Base-by-base conservation (phyloP, 192 early-diverging fungal genomes). In the Thamnidium elegans region DNA sequence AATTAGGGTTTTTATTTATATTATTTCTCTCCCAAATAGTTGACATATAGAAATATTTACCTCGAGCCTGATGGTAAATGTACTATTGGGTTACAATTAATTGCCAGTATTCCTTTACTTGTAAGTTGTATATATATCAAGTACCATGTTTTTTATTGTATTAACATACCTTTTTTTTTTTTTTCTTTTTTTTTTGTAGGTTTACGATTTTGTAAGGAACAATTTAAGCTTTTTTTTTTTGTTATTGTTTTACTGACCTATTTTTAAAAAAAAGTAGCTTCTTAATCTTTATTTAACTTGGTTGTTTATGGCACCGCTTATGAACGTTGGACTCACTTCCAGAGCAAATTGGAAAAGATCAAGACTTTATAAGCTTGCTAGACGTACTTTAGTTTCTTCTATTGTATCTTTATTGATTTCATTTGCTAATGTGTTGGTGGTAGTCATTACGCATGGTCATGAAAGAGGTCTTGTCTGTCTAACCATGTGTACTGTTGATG, bases 401-500 rank as follows among this genome's bases (percentile, higher is more conserved):
- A 19, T 80, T 45, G 64, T 83, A 4, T 72, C 71, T 20, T 50
- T 83, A 10, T 14, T 78, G 13, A 63, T 78, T 13, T 78, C 76
- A 13, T 68, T 76, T 36, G 70, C 45, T 46, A 83, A 83, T 56
- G 72, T 78, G 4, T 62, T 79, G 10, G 68, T 78, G 0, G 61
- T 83, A 4, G 71, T 80, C 0, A 48, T 78, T n/a, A 71, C 75
- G 30, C 67, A 70, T 26, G 80, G 80, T 14, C 70, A 78, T 23
- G 81, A 83, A 55, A 66, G 79, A 20, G 81, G 81, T 15, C 50
- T 80, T 14, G 73, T 79, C 19, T 83, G 81, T 50, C 46, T 83
- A 11, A 76, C 81, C 5, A 76, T 73, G 36, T 83, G 81, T 48
- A 83, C 76, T 4, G 63, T 83, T 4, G 81, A 83, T 68, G 81